These are phyloP conservation scores for Aspergillus cavernicola DNA, from an alignment of 495 filamentous ascomycete genomes.

Conservation along the genomic window DNA sequence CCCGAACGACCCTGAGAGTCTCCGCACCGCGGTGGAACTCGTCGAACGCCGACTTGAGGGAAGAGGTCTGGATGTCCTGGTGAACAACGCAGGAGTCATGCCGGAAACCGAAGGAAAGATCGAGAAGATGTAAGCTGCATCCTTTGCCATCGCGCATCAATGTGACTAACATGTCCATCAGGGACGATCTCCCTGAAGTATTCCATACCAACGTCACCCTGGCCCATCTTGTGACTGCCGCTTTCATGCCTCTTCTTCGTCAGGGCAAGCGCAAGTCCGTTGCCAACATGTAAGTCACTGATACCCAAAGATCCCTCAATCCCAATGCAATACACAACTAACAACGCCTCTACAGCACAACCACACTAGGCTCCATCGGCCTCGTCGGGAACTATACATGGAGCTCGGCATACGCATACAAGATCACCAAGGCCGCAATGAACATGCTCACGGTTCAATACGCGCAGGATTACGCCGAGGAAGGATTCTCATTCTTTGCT, in stretches of 20 bases:
- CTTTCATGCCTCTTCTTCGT: slow-evolving; percentile 36
- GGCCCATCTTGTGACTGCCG: slow-evolving; percentile 30
- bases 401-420: slow-evolving; percentile 33
- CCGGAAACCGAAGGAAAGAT: slow-evolving; percentile 20
- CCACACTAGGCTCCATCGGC: slow-evolving; percentile 32
- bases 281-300: slow-evolving; percentile 32
- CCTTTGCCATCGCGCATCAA: neutral
- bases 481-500: slow-evolving; percentile 34
- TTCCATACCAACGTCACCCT: slow-evolving; percentile 37
- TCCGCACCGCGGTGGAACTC: slow-evolving; percentile 22
- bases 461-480: slow-evolving; percentile 20
- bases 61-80: slow-evolving; percentile 37
- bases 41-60: slow-evolving; percentile 23
- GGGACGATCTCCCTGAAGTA: slow-evolving; percentile 28
- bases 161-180: neutral
- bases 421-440: slow-evolving; percentile 40
- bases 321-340: too few species aligned
- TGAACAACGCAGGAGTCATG: slow-evolving; percentile 38
- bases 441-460: slow-evolving; percentile 40
- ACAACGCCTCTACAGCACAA: slow-evolving; percentile 16
- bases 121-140: slow-evolving; percentile 19
- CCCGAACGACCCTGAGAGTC: slow-evolving; percentile 21
- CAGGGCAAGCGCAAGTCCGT: slow-evolving; percentile 37
- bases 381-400: slow-evolving; percentile 7
- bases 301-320: neutral